These are phyloP conservation scores for Trametopsis cervina DNA, from an alignment of 768 basidiomycete genomes.

Conservation along the genomic window DNA sequence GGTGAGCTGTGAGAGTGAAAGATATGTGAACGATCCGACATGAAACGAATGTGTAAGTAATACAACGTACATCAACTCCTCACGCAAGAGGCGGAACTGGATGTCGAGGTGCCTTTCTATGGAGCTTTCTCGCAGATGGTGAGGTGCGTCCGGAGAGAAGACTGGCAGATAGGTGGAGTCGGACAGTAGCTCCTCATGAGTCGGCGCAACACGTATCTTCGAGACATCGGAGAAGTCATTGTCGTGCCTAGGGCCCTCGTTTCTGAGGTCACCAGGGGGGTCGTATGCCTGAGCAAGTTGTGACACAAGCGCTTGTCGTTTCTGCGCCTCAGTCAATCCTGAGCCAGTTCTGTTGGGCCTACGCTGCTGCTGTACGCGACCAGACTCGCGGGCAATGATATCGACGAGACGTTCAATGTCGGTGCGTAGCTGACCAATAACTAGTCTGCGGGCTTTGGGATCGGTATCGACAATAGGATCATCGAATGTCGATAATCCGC, in stretches of 20 bases:
- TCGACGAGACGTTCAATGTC: conserved; percentile 27
- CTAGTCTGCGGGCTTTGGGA: conserved; percentile 29
- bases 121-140: conserved; percentile 46
- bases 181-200: conserved; percentile 55
- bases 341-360: conserved; percentile 5
- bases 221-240: conserved; percentile 33
- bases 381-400: conserved; percentile 47
- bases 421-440: conserved; percentile 28
- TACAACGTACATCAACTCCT: conserved; percentile 54
- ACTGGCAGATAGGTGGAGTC: conserved; percentile 54
- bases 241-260: conserved; percentile 54
- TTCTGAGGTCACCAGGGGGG: conserved; percentile 45
- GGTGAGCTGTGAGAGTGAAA: conserved; percentile 9
- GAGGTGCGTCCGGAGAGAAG: conserved; percentile 52
- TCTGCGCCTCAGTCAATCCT: conserved; percentile 13
- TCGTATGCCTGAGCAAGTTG: conserved; percentile 38
- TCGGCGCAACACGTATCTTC: conserved; percentile 64
- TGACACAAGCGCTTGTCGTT: conserved; percentile 31
- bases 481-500: conserved; percentile 35
- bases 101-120: conserved; percentile 67
- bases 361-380: conserved; percentile 20
- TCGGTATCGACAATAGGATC: conserved; percentile 32
- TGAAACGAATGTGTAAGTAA: background rate
- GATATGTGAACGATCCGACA: background rate
- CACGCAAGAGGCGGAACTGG: conserved; percentile 68